These are phyloP conservation scores for Oryza meyeriana DNA, from an alignment of 176 grass and related monocot genomes.

Conservation along the genomic window DNA sequence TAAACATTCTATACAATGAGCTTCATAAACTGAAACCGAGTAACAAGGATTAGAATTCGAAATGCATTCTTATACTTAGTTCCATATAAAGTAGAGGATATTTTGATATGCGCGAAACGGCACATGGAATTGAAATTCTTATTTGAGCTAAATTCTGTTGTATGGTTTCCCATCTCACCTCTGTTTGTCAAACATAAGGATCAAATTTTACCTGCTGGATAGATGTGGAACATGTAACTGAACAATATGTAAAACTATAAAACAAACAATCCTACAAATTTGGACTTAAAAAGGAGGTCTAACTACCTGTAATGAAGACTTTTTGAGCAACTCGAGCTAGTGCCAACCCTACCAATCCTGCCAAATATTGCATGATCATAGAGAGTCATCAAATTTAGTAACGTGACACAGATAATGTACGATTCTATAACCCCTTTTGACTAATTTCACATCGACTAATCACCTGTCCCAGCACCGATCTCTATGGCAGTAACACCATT, in stretches of 20 bases:
- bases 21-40: background rate
- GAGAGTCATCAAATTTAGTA: background rate
- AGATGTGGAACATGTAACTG: background rate
- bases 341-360: slow-evolving; percentile 74
- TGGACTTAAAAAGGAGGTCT: background rate
- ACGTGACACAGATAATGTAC: background rate
- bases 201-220: background rate
- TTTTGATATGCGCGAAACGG: background rate
- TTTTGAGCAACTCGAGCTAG: slow-evolving; percentile 47
- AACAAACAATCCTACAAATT: background rate
- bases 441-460: slow-evolving; percentile 5
- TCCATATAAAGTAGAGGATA: background rate
- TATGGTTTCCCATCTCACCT: background rate
- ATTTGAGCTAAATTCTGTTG: background rate
- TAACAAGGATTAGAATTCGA: background rate
- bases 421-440: background rate
- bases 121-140: background rate
- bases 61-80: background rate
- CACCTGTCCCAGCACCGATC: slow-evolving; percentile 86
- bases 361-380: background rate
- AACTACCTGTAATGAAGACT: slow-evolving; percentile 80
- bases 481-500: slow-evolving; percentile 65
- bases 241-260: background rate
- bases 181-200: background rate
- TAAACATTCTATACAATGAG: background rate